These are phyloP conservation scores for Phytophthora chlamydospora DNA, from an alignment of 352 stramenopile species.

Conservation along the genomic window DNA sequence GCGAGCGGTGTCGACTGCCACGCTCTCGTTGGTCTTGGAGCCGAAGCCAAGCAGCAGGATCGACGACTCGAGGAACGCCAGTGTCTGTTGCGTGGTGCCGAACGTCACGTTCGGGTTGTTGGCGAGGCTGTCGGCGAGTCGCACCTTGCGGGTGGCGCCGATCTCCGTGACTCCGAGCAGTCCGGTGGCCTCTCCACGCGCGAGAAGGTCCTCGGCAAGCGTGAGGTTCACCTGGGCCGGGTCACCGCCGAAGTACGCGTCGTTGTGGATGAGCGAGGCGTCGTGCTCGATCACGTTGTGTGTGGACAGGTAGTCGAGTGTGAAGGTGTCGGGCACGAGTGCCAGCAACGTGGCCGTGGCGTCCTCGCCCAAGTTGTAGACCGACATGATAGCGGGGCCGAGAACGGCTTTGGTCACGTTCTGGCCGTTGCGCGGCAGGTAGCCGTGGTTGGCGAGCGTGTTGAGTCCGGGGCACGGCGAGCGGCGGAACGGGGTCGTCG, in stretches of 20 bases:
- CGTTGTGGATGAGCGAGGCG: conserved; percentile 55
- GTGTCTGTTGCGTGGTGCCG: conserved; percentile 32
- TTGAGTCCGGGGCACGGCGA: conserved; percentile 63
- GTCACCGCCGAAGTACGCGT: conserved; percentile 49
- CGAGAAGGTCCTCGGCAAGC: conserved; percentile 42
- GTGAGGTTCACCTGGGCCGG: conserved; percentile 35
- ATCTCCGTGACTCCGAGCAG: conserved; percentile 42
- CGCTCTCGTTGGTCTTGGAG: conserved; percentile 35
- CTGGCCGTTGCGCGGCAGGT: conserved; percentile 55
- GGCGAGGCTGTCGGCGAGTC: conserved; percentile 30
- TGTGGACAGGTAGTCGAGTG: conserved; percentile 33
- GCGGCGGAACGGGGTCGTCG: conserved; percentile 34
- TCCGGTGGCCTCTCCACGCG: conserved; percentile 23
- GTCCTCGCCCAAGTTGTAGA: conserved; percentile 37
- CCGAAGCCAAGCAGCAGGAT: conserved; percentile 45
- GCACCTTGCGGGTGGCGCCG: conserved; percentile 38
- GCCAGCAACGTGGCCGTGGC: conserved; percentile 30
- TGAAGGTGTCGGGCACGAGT: conserved; percentile 32
- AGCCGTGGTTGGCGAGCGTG: conserved; percentile 61
- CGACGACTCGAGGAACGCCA: conserved; percentile 44
- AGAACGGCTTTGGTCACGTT: conserved; percentile 42
- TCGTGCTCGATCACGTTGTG: conserved; percentile 51
- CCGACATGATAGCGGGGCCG: conserved; percentile 32
- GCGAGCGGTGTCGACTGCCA: conserved; percentile 27
- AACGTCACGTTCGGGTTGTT: conserved; percentile 49